Evolutionary conservation across 2,329 filamentous ascomycete species (phyloP).

Genomic region (Cordyceps cateniannulata): DNA sequence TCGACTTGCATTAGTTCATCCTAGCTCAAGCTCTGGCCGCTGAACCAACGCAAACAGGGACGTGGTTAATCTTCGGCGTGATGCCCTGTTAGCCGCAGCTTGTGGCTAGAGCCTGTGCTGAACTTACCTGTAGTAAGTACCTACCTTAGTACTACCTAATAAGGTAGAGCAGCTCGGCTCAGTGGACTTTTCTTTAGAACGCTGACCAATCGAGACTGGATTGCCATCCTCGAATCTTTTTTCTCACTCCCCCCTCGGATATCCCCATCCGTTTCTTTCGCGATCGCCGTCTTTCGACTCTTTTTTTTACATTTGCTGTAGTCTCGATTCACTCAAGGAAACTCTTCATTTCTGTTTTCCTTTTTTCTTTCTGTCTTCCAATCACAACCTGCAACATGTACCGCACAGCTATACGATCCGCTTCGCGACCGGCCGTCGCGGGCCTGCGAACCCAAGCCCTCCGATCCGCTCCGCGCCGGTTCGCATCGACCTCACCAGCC

Average conservation of each 20-base stretch:
- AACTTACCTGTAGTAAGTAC: too few relatives aligned
- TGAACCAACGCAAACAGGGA: background rate
- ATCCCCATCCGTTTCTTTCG: background rate
- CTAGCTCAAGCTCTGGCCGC: background rate
- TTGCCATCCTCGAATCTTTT: slow-evolving; percentile 2
- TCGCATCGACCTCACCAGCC: slow-evolving; percentile 45
- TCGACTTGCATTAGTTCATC: slow-evolving; percentile 4
- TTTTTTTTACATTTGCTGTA: background rate
- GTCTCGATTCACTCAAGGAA: background rate
- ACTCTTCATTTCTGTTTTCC: background rate
- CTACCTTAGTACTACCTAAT: too few relatives aligned
- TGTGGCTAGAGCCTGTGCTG: too few relatives aligned
- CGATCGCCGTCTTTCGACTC: background rate
- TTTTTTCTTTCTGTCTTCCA: slow-evolving; percentile 13
- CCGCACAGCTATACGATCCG: slow-evolving; percentile 43
- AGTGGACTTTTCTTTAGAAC: background rate
- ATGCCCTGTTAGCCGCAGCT: background rate
- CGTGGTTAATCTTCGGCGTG: slow-evolving; percentile 10
- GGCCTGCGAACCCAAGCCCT: slow-evolving; percentile 34
- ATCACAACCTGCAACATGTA: slow-evolving; percentile 35
- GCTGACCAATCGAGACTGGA: slow-evolving; percentile 13
- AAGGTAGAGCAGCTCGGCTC: too few relatives aligned
- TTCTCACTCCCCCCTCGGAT: background rate
- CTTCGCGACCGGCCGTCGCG: slow-evolving; percentile 38
- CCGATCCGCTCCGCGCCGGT: slow-evolving; percentile 39